phyloP scores from a whole-genome alignment of 495 filamentous ascomycete species.

The Stereocaulon alpinum region DNA sequence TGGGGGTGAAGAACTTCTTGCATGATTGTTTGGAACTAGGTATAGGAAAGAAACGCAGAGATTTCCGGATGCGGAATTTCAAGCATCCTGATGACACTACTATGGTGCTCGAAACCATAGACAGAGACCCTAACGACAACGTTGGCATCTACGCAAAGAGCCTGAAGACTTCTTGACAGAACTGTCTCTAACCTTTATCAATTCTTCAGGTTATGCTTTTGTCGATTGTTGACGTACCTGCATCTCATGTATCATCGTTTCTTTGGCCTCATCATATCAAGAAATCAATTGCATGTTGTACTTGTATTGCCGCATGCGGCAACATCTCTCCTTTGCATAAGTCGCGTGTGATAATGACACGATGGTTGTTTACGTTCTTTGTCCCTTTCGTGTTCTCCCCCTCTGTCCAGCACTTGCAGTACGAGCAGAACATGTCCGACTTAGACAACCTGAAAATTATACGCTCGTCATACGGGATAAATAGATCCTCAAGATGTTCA shows the following conservation, averaged over 20 bases:
- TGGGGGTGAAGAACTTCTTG: constrained; percentile 13
- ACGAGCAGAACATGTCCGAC: not conserved
- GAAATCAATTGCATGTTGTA: not conserved
- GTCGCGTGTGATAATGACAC: not conserved
- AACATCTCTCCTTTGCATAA: not conserved
- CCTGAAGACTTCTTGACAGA: not conserved
- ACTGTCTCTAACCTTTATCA: too few relatives aligned
- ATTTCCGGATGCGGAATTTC: constrained; percentile 8
- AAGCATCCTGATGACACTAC: not conserved
- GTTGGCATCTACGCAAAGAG: not conserved
- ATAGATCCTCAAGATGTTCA: not conserved
- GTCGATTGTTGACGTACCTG: not conserved
- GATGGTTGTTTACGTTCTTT: constrained; percentile 3
- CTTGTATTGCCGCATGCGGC: not conserved
- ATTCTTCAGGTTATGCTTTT: not conserved
- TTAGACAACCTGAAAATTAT: not conserved
- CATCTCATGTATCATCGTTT: too few relatives aligned
- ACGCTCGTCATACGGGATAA: not conserved
- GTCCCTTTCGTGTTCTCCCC: not conserved
- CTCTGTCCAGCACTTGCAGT: not conserved
- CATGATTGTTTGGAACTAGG: not conserved
- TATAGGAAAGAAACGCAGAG: not conserved
- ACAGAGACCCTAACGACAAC: not conserved
- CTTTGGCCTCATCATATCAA: not conserved
- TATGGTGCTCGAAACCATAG: not conserved